A percentile compares a stretch with the other conserved stretches of the same genome.
Evolutionary conservation across 306 rosid species (phyloP).

Genomic region (Dryas octopetala): DNA sequence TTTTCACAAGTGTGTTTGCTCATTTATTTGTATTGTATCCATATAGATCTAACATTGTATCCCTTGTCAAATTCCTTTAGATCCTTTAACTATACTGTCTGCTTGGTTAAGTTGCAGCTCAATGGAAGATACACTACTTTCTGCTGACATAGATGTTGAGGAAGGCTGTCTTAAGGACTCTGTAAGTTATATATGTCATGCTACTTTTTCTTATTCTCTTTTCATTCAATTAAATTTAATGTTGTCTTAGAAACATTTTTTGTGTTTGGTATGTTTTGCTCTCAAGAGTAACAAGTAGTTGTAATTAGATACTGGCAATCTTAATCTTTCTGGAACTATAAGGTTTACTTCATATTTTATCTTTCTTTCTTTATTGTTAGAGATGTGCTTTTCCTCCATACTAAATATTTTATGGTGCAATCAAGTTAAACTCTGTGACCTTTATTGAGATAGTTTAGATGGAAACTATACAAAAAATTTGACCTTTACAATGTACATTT

Average conservation of each 20-base stretch:
- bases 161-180: constrained; percentile 52
- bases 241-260: background rate
- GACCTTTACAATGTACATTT: too few relatives aligned
- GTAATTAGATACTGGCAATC: background rate
- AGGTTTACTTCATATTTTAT: background rate
- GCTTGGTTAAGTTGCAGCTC: constrained; percentile 48
- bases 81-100: constrained; percentile 20
- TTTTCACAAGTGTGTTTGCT: background rate
- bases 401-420: background rate
- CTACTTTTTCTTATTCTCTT: constrained; percentile 11
- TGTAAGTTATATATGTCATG: constrained; percentile 50
- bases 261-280: background rate
- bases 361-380: background rate
- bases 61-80: background rate
- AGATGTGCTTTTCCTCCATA: background rate
- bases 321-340: background rate
- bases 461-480: too few relatives aligned
- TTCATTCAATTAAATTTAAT: constrained; percentile 1
- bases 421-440: too few relatives aligned
- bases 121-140: constrained; percentile 76
- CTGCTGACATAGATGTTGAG: constrained; percentile 56
- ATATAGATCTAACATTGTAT: too few relatives aligned
- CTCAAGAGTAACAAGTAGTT: background rate
- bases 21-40: background rate
- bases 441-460: too few relatives aligned